A percentile compares a stretch with the other conserved stretches of the same genome.
phyloP scores from a whole-genome alignment of 1,139 yeast species.

The Eremothecium gossypii region DNA sequence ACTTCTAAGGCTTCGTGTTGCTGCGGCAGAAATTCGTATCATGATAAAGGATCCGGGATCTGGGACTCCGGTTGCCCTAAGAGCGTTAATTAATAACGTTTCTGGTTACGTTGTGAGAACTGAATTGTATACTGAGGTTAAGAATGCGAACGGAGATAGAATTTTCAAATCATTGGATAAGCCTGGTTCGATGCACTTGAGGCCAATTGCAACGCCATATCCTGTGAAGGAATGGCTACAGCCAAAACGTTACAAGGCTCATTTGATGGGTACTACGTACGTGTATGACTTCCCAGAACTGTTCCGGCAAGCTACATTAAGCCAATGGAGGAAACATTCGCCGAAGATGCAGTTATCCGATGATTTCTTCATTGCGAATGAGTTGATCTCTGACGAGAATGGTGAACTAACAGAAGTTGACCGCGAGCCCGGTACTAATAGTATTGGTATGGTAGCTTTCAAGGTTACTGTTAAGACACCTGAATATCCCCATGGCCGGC shows the following conservation, averaged over 20 bases:
- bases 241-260: conserved; percentile 98
- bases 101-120: conserved; percentile 96
- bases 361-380: conserved; percentile 68
- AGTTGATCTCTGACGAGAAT: conserved; percentile 73
- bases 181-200: conserved; percentile 95
- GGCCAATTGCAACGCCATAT: conserved; percentile 91
- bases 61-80: conserved; percentile 86
- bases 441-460: conserved; percentile 97
- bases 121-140: conserved; percentile 88
- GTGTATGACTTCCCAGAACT: conserved; percentile 98
- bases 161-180: conserved; percentile 88
- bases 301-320: conserved; percentile 83
- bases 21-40: conserved; percentile 95
- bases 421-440: conserved; percentile 94
- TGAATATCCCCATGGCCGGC: conserved; percentile 94
- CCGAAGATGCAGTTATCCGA: conserved; percentile 55
- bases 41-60: conserved; percentile 84
- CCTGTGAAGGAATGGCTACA: conserved; percentile 97
- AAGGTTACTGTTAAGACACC: conserved; percentile 86
- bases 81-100: conserved; percentile 93
- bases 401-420: conserved; percentile 78
- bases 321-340: conserved; percentile 71
- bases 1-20: conserved; percentile 90
- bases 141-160: conserved; percentile 90
- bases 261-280: conserved; percentile 94